phyloP scores from a whole-genome alignment of 306 rosid genomes.

The Biancaea sappan region DNA sequence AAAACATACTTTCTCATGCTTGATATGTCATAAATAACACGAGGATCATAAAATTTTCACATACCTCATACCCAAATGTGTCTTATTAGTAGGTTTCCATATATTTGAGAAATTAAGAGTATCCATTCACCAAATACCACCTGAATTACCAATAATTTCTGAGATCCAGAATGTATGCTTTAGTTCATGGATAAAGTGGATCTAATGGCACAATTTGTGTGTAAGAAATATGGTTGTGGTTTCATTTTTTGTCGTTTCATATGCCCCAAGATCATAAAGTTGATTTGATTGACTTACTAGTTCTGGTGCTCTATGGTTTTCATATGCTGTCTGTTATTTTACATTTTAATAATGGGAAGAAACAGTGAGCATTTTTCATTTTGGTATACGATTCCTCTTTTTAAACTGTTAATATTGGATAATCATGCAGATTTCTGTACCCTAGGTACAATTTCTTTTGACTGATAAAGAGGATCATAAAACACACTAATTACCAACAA shows the following conservation, averaged over 20 bases:
- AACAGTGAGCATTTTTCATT: neutral
- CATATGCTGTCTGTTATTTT: neutral
- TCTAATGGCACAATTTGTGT: constrained; percentile 6
- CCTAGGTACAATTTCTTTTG: neutral
- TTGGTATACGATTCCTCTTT: constrained; percentile 2
- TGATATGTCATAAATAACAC: neutral
- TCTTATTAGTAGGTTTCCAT: neutral
- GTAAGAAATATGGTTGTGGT: neutral
- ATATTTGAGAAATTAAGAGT: neutral
- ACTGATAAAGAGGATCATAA: constrained; percentile 1
- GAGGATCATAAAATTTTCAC: neutral
- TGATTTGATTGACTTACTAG: constrained; percentile 16
- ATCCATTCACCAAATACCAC: neutral
- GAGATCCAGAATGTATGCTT: constrained; percentile 8
- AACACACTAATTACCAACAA: constrained; percentile 18
- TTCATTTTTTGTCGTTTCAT: constrained; percentile 4
- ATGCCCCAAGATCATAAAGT: constrained; percentile 12
- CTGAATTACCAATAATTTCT: neutral
- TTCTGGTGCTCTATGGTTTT: neutral
- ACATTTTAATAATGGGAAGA: constrained; percentile 9
- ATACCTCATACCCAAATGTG: neutral
- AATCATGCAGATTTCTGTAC: constrained; percentile 9
- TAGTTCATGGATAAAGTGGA: constrained; percentile 20
- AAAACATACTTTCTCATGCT: neutral
- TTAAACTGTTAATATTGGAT: neutral